Evolutionary conservation across 1,139 yeast genomes (phyloP).

Genomic region (Pichia sp.): DNA sequence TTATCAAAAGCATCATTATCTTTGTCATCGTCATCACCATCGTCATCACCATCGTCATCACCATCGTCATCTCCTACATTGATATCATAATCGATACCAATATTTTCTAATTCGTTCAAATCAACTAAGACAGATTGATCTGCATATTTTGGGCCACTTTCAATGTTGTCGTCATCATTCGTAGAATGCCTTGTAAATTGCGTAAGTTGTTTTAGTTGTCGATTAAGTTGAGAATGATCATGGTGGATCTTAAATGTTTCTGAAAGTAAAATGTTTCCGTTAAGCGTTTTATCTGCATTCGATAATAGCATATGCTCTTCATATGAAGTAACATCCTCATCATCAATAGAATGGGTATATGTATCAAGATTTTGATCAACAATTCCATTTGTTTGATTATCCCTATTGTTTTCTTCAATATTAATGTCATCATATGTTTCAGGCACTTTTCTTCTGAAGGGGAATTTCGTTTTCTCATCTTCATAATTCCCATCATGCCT

Average conservation of each 20-base stretch:
- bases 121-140: slow-evolving; percentile 12
- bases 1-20: background rate
- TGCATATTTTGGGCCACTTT: slow-evolving; percentile 3
- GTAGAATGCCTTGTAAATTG: slow-evolving; percentile 17
- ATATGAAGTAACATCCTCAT: background rate
- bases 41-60: background rate
- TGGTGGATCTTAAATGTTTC: slow-evolving; percentile 9
- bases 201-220: slow-evolving; percentile 24
- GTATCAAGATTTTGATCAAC: background rate
- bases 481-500: background rate
- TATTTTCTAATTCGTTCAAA: slow-evolving; percentile 9
- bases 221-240: slow-evolving; percentile 27
- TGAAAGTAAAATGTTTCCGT: slow-evolving; percentile 3
- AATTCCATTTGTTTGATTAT: background rate
- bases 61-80: slow-evolving; percentile 1
- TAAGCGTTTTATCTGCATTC: background rate
- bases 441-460: background rate
- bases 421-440: background rate
- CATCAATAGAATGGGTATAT: background rate
- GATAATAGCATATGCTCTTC: background rate
- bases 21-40: background rate
- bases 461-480: background rate
- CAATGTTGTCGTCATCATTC: slow-evolving; percentile 8
- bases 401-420: slow-evolving; percentile 1
- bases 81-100: slow-evolving; percentile 7